Evolutionary conservation across 2,329 filamentous ascomycete species (phyloP).

Genomic region (Trichoderma sp.): DNA sequence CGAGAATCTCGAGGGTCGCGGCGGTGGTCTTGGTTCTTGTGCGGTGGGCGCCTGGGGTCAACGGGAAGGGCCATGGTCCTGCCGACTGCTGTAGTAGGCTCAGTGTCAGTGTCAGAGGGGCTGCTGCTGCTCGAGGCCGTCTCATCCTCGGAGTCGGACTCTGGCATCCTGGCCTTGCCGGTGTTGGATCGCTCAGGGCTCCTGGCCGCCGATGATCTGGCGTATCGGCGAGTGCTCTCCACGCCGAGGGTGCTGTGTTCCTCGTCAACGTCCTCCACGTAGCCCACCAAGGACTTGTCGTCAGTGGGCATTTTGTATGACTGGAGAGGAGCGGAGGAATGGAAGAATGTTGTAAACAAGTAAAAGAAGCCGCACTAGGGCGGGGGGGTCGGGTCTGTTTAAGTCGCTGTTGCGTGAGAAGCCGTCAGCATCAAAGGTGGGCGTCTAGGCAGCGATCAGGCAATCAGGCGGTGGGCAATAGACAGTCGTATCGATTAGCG

Average conservation of each 20-base stretch:
- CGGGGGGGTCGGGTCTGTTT: slow-evolving; percentile 24
- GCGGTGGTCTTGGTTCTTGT: slow-evolving; percentile 29
- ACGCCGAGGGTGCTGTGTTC: slow-evolving; percentile 45
- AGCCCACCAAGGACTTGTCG: slow-evolving; percentile 36
- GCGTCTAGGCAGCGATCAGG: slow-evolving; percentile 6
- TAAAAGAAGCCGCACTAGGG: slow-evolving; percentile 30
- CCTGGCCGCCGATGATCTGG: slow-evolving; percentile 42
- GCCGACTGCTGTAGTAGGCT: slow-evolving; percentile 35
- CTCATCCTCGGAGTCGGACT: slow-evolving; percentile 37
- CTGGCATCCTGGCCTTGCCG: slow-evolving; percentile 42
- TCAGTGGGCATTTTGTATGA: slow-evolving; percentile 40
- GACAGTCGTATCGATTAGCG: slow-evolving; percentile 10
- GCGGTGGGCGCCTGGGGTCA: slow-evolving; percentile 24
- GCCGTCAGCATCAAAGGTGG: neutral
- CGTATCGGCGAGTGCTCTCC: slow-evolving; percentile 43
- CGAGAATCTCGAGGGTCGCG: slow-evolving; percentile 11
- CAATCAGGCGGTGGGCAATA: slow-evolving; percentile 9
- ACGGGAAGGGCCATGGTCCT: slow-evolving; percentile 30
- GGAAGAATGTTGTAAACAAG: slow-evolving; percentile 13
- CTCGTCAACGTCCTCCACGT: slow-evolving; percentile 53
- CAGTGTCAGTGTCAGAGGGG: slow-evolving; percentile 44
- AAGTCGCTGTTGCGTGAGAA: slow-evolving; percentile 15
- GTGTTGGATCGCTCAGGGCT: slow-evolving; percentile 52
- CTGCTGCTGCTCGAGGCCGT: slow-evolving; percentile 30
- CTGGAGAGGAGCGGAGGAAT: slow-evolving; percentile 19